Evolutionary conservation across 1,284 basidiomycete genomes (phyloP).

Genomic region (Malassezia slooffiae): DNA sequence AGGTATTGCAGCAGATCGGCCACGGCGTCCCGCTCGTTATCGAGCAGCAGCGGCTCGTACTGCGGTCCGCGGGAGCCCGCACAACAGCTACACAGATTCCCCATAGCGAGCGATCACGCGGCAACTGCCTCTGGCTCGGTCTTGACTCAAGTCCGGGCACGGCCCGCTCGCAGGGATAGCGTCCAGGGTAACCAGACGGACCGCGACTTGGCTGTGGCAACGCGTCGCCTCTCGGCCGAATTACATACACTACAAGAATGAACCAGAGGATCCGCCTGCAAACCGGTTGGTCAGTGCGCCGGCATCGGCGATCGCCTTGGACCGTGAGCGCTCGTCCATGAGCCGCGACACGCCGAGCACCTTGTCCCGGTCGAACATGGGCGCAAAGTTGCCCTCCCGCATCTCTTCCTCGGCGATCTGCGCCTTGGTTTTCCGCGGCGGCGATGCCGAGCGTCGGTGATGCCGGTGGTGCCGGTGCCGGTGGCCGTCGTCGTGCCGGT

Average conservation of each 20-base stretch:
- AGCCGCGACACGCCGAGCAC: conserved; percentile 12
- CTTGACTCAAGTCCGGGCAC: no score
- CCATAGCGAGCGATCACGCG: conserved; percentile 19
- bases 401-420: conserved; percentile 12
- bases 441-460: neutral
- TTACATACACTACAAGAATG: conserved; percentile 12
- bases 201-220: no score
- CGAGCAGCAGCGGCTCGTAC: conserved; percentile 76
- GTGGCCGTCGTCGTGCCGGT: neutral
- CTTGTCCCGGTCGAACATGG: conserved; percentile 14
- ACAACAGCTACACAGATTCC: conserved; percentile 41
- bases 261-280: conserved; percentile 2
- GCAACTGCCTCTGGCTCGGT: no score
- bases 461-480: neutral
- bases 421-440: conserved; percentile 11
- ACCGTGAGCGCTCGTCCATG: conserved; percentile 13
- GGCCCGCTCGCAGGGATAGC: no score
- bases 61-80: conserved; percentile 23
- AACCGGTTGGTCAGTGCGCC: conserved; percentile 8
- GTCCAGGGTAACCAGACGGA: no score
- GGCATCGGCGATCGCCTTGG: conserved; percentile 7
- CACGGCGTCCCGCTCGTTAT: conserved; percentile 96
- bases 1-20: conserved; percentile 94
- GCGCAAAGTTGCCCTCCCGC: neutral
- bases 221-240: no score